Evolutionary conservation across 768 basidiomycete species (phyloP), one percentile per base, ranked within the genome.

Genomic region (Boletus rufocinnamomeus): DNA sequence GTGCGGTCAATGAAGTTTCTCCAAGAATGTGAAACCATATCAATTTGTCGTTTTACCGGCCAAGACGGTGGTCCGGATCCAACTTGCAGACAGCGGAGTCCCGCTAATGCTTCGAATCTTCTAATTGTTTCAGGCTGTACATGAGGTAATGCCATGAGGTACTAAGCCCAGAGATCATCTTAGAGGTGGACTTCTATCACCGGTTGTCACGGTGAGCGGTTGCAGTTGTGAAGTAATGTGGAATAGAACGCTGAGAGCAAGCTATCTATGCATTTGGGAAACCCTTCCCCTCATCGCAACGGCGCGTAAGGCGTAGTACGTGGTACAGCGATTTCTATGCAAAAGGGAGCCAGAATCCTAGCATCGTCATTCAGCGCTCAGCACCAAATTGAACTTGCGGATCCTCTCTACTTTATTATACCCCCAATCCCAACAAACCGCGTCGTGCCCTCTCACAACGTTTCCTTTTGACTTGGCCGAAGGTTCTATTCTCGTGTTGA

Each of bases 361-460:
- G 17, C 25, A 14, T 25, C 11, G 21, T 52, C 41, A 46, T 41
- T 19, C 48, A 19, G 41, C 28, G 6, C 11, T 34, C 32, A 13
- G 13, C 30, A 30, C 17, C 43, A 30, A 49, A 19, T 17, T 8
- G 21, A 19, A 14, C 17, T 11, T 48, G 21, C 61, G 52, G 14
- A 35, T 35, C 43, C 49, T 54, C 48, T 60, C 60, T 6, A 54
- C 60, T 30, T 60, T 48, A 10, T 59, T 51, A 38, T 50, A 61
- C 51, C 52, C 60, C 58, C 60, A 61, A 35, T 61, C 58, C 37
- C 48, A 52, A 46, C 52, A 61, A 4, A 54, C 49, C 23, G 43
- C 27, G n/a, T 61, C 60, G 5, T 61, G 55, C 37, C 58, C 52
- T 25, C 58, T 54, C 35, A 54, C 52, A 3, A 52, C 35, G 9